These are phyloP conservation scores for Wickerhamiella sorbophila DNA, from an alignment of 805 yeast species.

Conservation along the genomic window DNA sequence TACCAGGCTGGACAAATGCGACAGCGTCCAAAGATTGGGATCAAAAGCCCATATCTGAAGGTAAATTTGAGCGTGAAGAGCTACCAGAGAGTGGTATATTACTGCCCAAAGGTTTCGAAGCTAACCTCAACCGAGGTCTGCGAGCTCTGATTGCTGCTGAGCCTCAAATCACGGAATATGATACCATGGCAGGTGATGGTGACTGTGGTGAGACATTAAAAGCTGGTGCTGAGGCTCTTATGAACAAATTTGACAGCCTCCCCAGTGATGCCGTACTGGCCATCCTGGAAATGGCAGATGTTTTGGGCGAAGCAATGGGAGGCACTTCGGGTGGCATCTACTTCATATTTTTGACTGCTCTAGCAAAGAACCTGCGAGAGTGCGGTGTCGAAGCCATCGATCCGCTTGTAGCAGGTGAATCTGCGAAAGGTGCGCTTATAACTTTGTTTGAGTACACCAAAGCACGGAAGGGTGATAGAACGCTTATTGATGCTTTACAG, in stretches of 20 bases:
- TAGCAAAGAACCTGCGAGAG: conserved; percentile 38
- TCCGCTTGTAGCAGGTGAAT: conserved; percentile 18
- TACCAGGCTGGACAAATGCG: conserved; percentile 59
- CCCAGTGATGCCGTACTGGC: conserved; percentile 35
- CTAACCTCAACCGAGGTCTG: conserved; percentile 3
- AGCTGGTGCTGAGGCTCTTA: conserved; percentile 63
- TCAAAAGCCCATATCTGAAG: conserved; percentile 13
- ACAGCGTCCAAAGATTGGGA: conserved; percentile 17
- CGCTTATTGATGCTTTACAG: conserved; percentile 74
- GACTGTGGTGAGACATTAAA: conserved; percentile 91
- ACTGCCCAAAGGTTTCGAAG: conserved; percentile 1
- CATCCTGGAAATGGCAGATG: conserved; percentile 58
- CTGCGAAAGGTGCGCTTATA: conserved; percentile 40
- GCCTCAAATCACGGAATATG: conserved; percentile 72
- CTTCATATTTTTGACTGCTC: conserved; percentile 69
- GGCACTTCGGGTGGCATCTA: conserved; percentile 94
- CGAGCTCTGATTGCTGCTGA: conserved; percentile 46
- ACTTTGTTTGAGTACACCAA: conserved; percentile 74
- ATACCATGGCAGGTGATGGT: conserved; percentile 89
- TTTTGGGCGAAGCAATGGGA: conserved; percentile 87
- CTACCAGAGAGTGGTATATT: conserved; percentile 36
- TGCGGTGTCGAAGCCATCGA: conserved; percentile 17
- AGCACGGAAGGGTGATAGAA: conserved; percentile 81
- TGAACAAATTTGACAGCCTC: conserved; percentile 34
- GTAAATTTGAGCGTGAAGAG: conserved; percentile 17